Conservation (phyloP, 78 protist genomes). For the Dictyostelium firmibasis region DNA sequence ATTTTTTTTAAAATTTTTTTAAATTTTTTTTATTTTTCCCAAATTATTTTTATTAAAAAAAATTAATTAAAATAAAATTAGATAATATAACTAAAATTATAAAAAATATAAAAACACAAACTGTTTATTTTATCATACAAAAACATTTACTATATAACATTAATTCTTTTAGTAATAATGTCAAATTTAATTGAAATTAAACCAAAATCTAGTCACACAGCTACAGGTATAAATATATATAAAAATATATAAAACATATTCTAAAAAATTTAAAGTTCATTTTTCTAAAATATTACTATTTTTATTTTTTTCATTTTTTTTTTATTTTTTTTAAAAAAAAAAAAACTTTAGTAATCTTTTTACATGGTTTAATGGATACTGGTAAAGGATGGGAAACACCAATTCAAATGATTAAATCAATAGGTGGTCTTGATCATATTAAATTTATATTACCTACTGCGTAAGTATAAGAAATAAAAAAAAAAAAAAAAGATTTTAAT, state of each 20-base stretch:
- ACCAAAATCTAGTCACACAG: slow-evolving; percentile 7
- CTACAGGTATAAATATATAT: not conserved
- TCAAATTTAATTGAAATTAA: not conserved
- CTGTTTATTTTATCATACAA: not conserved
- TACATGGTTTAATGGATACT: not conserved
- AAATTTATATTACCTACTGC: slow-evolving; percentile 14
- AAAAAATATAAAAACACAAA: too few relatives aligned
- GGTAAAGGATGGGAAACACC: not conserved
- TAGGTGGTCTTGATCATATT: not conserved
- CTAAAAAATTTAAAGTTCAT: too few relatives aligned
- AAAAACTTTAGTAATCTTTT: slow-evolving; percentile 5
- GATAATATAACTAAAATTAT: too few relatives aligned
- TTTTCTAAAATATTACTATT: too few relatives aligned
- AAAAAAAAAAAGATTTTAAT: not conserved
- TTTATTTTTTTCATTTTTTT: not conserved
- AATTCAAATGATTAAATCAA: not conserved
- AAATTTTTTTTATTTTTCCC: not conserved
- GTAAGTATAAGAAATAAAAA: not conserved
- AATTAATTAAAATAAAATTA: not conserved
- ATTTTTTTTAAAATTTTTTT: too few relatives aligned
- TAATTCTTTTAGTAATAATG: not conserved
- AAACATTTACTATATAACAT: not conserved
- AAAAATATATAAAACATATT: too few relatives aligned
- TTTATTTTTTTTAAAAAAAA: not conserved
- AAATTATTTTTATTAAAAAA: not conserved